phyloP scores from a whole-genome alignment of 176 grass and related monocot species.

The Chrysopogon serrulatus region DNA sequence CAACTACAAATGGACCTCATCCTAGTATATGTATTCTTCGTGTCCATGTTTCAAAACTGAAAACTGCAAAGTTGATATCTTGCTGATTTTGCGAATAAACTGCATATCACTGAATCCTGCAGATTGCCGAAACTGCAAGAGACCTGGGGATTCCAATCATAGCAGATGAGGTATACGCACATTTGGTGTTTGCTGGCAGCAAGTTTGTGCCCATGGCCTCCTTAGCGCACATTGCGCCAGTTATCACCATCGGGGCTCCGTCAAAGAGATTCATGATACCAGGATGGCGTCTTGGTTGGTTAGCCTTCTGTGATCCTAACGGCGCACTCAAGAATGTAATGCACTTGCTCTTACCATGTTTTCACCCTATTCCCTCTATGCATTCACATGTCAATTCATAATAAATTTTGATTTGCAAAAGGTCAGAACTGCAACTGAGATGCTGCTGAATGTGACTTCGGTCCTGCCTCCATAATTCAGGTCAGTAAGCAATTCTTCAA shows the following conservation, averaged over 20 bases:
- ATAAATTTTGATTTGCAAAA: slow-evolving; percentile 38
- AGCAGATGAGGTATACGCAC: slow-evolving; percentile 80
- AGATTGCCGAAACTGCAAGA: slow-evolving; percentile 81
- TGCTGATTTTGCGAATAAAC: not conserved
- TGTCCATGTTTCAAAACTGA: not conserved
- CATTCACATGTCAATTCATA: slow-evolving; percentile 1
- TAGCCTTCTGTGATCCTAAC: slow-evolving; percentile 71
- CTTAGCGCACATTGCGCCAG: slow-evolving; percentile 59
- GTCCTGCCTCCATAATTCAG: slow-evolving; percentile 82
- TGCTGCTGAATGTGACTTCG: slow-evolving; percentile 80
- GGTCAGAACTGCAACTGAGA: slow-evolving; percentile 70
- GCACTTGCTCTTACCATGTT: not conserved
- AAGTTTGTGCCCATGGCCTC: slow-evolving; percentile 75
- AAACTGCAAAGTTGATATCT: not conserved
- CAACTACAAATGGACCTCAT: not conserved
- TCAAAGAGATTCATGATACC: slow-evolving; percentile 93
- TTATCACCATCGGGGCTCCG: slow-evolving; percentile 72
- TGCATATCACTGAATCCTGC: not conserved
- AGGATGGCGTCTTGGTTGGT: slow-evolving; percentile 90
- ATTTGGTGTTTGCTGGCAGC: slow-evolving; percentile 64
- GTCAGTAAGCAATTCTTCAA: not conserved
- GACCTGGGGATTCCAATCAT: slow-evolving; percentile 73
- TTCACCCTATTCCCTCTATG: not conserved
- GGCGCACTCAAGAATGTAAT: slow-evolving; percentile 56
- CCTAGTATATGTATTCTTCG: not conserved